Evolutionary conservation across 2,329 filamentous ascomycete genomes (phyloP).

Genomic region (Pseudogymnoascus verrucosus): DNA sequence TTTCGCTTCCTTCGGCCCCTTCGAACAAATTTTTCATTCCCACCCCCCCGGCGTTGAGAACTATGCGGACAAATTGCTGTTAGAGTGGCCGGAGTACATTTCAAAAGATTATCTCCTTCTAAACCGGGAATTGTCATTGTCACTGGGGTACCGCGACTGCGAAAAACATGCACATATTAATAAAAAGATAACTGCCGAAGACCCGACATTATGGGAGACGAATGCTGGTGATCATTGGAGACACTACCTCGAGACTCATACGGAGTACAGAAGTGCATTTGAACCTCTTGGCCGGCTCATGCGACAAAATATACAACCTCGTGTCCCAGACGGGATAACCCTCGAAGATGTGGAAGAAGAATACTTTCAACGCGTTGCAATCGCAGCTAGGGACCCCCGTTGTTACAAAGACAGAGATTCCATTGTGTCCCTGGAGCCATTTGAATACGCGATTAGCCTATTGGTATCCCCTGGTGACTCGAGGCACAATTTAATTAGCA

Average conservation of each 20-base stretch:
- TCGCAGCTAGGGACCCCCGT: not conserved
- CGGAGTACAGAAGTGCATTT: not conserved
- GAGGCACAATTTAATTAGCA: not conserved
- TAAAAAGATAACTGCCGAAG: not conserved
- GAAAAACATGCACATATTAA: not conserved
- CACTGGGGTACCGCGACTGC: not conserved
- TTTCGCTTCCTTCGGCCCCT: not conserved
- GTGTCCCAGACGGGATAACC: not conserved
- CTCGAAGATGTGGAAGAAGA: not conserved
- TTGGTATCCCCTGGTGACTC: too few relatives aligned
- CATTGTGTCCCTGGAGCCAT: not conserved
- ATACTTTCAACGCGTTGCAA: slow-evolving; percentile 1
- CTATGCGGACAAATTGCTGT: not conserved
- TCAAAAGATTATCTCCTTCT: not conserved
- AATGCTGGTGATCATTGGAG: not conserved
- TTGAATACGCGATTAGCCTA: not conserved
- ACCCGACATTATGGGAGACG: not conserved
- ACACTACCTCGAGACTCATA: not conserved
- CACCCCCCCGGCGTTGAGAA: not conserved
- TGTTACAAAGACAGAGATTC: not conserved
- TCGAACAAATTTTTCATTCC: not conserved
- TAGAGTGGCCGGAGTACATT: not conserved
- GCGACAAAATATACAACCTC: not conserved
- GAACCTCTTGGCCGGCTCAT: not conserved
- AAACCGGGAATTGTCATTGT: not conserved